phyloP scores from a whole-genome alignment of 495 filamentous ascomycete genomes.

The Penicillium macrosclerotiorum region DNA sequence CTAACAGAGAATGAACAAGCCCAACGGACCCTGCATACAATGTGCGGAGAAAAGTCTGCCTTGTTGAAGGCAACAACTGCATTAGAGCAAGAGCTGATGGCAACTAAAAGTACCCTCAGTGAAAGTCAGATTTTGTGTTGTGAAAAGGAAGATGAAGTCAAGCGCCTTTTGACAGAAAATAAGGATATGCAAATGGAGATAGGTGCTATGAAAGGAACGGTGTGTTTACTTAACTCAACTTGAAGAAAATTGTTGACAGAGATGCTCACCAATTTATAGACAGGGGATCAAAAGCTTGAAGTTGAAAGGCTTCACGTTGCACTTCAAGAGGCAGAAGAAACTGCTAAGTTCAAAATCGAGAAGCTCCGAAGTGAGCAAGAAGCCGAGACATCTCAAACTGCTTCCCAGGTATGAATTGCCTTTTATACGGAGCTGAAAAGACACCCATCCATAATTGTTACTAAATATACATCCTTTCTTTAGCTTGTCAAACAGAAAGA shows the following conservation, averaged over 20 bases:
- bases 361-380: constrained; percentile 16
- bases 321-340: constrained; percentile 21
- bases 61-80: constrained; percentile 9
- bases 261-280: constrained; percentile 19
- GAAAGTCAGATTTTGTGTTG: constrained; percentile 9
- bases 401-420: constrained; percentile 22
- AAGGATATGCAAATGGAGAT: constrained; percentile 17
- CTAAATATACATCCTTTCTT: not conserved
- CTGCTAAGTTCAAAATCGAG: constrained; percentile 19
- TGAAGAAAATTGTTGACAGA: not conserved
- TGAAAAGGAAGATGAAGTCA: constrained; percentile 30
- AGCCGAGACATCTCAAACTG: constrained; percentile 12
- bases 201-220: constrained; percentile 26
- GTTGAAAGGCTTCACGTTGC: constrained; percentile 18
- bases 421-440: not conserved
- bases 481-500: constrained; percentile 25
- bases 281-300: constrained; percentile 20
- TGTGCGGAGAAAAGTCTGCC: constrained; percentile 17
- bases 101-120: constrained; percentile 16
- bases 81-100: constrained; percentile 20
- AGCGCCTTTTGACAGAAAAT: constrained; percentile 18
- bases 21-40: constrained; percentile 13
- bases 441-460: too few relatives aligned
- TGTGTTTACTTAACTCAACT: constrained; percentile 7
- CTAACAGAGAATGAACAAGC: constrained; percentile 20